Evolutionary conservation across 2,329 filamentous ascomycete genomes (phyloP).

Genomic region (Aspergillus arachidicola): DNA sequence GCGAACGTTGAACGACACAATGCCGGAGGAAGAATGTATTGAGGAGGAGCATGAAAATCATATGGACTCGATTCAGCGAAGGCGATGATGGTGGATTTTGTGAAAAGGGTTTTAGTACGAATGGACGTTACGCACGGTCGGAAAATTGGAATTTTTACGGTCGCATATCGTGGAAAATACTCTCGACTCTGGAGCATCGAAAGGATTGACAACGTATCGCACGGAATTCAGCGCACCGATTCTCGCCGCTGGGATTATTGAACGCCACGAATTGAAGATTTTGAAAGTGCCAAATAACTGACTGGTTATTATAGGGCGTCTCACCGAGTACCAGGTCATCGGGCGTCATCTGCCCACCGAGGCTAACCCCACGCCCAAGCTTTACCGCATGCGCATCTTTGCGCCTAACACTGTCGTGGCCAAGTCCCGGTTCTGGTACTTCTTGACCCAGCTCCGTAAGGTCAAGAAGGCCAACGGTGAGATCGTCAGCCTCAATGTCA

Average conservation of each 20-base stretch:
- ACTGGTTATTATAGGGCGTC: conserved; percentile 72
- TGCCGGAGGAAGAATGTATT: conserved; percentile 1
- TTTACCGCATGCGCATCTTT: conserved; percentile 99
- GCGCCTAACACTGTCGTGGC: conserved; percentile 96
- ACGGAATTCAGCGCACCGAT: conserved; percentile 20
- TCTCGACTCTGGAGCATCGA: conserved; percentile 14
- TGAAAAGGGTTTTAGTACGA: neutral
- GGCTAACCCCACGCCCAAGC: conserved; percentile 93
- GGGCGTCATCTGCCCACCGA: conserved; percentile 98
- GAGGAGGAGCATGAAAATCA: conserved; percentile 1
- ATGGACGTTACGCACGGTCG: conserved; percentile 6
- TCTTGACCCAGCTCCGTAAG: conserved; percentile 98
- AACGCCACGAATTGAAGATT: conserved; percentile 1
- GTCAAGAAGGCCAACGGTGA: conserved; percentile 99
- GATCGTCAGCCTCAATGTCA: conserved; percentile 96
- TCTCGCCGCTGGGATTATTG: conserved; percentile 9
- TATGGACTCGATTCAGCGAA: neutral
- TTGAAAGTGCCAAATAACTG: conserved; percentile 27
- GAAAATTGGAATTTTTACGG: conserved; percentile 5
- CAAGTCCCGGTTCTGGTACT: conserved; percentile 99
- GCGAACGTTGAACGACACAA: conserved; percentile 30
- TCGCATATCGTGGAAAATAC: conserved; percentile 13
- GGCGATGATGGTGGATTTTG: neutral
- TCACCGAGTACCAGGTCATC: conserved; percentile 99
- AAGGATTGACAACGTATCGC: conserved; percentile 17